Conservation (phyloP, 371 early-diverging fungal species). For the Scutellospora calospora region DNA sequence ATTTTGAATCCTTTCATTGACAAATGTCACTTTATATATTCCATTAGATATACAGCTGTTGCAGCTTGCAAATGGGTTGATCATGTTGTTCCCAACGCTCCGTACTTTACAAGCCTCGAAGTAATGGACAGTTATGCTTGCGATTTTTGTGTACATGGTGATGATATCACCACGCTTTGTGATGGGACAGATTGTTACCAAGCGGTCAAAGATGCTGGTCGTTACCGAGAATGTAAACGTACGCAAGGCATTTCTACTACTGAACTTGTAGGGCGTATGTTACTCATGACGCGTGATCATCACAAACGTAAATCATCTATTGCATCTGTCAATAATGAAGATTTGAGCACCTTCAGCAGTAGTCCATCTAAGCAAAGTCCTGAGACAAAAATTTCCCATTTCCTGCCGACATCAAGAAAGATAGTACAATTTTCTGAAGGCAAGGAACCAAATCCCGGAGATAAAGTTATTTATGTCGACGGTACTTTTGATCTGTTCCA, state of each 20-base stretch:
- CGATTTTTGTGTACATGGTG: conserved; percentile 96
- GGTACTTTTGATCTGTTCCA: conserved; percentile 98
- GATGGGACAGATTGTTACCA: conserved; percentile 97
- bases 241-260: conserved; percentile 95
- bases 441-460: conserved; percentile 70
- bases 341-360: conserved; percentile 55
- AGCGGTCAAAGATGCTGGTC: conserved; percentile 93
- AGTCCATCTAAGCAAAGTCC: conserved; percentile 43
- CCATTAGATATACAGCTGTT: conserved; percentile 86
- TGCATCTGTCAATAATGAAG: conserved; percentile 68
- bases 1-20: not conserved
- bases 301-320: conserved; percentile 68
- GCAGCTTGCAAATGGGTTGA: conserved; percentile 98
- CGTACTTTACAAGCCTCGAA: conserved; percentile 91
- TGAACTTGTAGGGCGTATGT: conserved; percentile 95
- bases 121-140: conserved; percentile 83
- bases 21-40: not conserved
- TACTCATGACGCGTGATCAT: conserved; percentile 91
- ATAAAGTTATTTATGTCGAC: conserved; percentile 91
- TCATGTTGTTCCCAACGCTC: conserved; percentile 91
- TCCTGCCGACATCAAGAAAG: conserved; percentile 85
- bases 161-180: conserved; percentile 94
- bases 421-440: conserved; percentile 91
- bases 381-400: conserved; percentile 79
- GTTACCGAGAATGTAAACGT: conserved; percentile 93